Percentiles rank a stretch among this genome's conserved stretches.
Conservation (phyloP, 768 basidiomycete species). For the Stropharia rugosoannulata region DNA sequence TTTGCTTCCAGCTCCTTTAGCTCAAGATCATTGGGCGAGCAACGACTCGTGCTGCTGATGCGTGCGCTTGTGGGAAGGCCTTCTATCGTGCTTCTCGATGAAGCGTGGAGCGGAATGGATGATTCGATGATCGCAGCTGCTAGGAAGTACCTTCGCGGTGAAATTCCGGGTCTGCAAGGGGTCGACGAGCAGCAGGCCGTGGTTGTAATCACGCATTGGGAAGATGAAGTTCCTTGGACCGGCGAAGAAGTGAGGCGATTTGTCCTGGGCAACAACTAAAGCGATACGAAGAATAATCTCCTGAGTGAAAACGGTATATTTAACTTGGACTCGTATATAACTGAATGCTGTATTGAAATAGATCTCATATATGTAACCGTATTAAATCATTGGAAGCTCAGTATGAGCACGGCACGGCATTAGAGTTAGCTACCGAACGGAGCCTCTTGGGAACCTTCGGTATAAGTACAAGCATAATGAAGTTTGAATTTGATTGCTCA, state of each 20-base stretch:
- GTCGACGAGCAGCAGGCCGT: constrained; percentile 66
- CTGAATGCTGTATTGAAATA: too few relatives aligned
- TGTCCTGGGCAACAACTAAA: not conserved
- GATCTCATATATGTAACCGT: too few relatives aligned
- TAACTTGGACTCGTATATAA: too few relatives aligned
- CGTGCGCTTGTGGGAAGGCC: constrained; percentile 79
- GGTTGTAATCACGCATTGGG: constrained; percentile 88
- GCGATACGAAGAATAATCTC: not conserved
- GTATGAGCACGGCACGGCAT: too few relatives aligned
- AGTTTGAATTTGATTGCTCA: too few relatives aligned
- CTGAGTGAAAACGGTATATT: not conserved
- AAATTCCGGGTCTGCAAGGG: constrained; percentile 29
- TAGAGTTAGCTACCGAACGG: too few relatives aligned
- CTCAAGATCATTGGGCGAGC: constrained; percentile 69
- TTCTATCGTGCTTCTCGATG: constrained; percentile 81
- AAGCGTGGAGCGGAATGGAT: constrained; percentile 94
- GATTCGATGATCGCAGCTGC: constrained; percentile 69
- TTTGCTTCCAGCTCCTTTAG: constrained; percentile 59
- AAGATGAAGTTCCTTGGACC: constrained; percentile 88
- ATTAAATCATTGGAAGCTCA: too few relatives aligned
- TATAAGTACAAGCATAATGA: too few relatives aligned
- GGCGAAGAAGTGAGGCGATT: constrained; percentile 37
- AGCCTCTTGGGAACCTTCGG: too few relatives aligned
- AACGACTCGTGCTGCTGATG: constrained; percentile 80
- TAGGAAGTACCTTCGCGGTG: constrained; percentile 56